Evolutionary conservation across 108 stramenopile genomes (phyloP).

Genomic region (Asterionellopsis glacialis): DNA sequence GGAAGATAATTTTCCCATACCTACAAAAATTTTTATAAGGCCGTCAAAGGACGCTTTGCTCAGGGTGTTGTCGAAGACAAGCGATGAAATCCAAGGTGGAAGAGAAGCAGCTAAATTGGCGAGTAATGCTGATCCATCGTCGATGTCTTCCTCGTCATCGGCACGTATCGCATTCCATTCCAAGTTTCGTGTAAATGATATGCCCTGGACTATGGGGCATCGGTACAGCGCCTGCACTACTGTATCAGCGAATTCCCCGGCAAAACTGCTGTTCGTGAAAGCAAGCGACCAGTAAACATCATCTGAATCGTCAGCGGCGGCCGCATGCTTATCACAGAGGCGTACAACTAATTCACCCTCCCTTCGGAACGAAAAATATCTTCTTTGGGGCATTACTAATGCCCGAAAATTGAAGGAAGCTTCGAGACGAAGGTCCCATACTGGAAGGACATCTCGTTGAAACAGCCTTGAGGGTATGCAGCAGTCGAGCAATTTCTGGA

Average conservation of each 20-base stretch:
- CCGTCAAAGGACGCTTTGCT: conserved; percentile 34
- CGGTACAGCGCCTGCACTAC: conserved; percentile 62
- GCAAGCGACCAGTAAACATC: conserved; percentile 51
- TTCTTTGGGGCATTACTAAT: conserved; percentile 59
- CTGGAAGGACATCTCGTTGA: conserved; percentile 36
- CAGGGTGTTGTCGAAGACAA: conserved; percentile 56
- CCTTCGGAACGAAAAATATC: conserved; percentile 59
- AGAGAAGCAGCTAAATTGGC: conserved; percentile 54
- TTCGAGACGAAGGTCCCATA: conserved; percentile 28
- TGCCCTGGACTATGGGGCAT: conserved; percentile 51
- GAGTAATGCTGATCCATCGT: conserved; percentile 46
- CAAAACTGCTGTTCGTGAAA: conserved; percentile 66
- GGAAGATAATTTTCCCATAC: conserved; percentile 41
- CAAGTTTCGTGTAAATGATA: conserved; percentile 40
- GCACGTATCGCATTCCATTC: conserved; percentile 5
- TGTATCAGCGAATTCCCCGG: conserved; percentile 62
- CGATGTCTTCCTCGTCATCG: conserved; percentile 20
- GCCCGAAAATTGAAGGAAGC: conserved; percentile 60
- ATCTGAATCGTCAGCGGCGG: conserved; percentile 19
- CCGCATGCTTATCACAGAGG: conserved; percentile 45
- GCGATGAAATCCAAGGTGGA: conserved; percentile 51
- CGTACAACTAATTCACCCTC: conserved; percentile 58
- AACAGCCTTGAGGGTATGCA: conserved; percentile 54
- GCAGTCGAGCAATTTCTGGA: conserved; percentile 40
- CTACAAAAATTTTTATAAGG: conserved; percentile 43